Conservation (phyloP, 495 filamentous ascomycete species). For the Platismatia glauca region DNA sequence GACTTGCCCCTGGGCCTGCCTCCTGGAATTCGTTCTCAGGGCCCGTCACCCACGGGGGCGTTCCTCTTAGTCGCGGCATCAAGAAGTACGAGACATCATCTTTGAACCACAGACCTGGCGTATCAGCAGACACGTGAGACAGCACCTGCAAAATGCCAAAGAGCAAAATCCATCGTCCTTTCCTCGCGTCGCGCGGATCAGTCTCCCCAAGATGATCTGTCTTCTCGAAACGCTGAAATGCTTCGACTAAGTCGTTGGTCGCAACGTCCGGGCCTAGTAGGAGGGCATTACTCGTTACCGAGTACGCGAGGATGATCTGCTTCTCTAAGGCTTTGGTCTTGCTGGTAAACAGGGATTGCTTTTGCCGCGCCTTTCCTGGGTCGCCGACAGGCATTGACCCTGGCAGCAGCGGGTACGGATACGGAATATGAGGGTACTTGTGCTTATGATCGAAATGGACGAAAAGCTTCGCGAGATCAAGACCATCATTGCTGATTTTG, state of each 20-base stretch:
- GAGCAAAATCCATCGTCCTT: constrained; percentile 60
- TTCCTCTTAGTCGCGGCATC: constrained; percentile 42
- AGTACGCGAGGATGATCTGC: constrained; percentile 47
- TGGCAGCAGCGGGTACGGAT: constrained; percentile 51
- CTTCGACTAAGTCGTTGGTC: constrained; percentile 41
- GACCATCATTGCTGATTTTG: not conserved
- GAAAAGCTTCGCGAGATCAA: constrained; percentile 9
- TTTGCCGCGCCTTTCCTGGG: not conserved
- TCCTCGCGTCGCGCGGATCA: constrained; percentile 47
- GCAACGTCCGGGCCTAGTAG: constrained; percentile 39
- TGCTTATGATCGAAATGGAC: constrained; percentile 51
- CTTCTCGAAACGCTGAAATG: constrained; percentile 54
- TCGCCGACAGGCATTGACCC: constrained; percentile 6
- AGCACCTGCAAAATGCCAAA: constrained; percentile 61
- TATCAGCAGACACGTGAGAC: constrained; percentile 54
- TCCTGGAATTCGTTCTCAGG: constrained; percentile 27
- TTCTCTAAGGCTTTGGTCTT: constrained; percentile 32
- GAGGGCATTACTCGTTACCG: constrained; percentile 56
- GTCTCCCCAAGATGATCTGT: constrained; percentile 35
- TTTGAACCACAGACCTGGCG: constrained; percentile 45
- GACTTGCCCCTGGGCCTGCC: not conserved
- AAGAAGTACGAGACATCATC: constrained; percentile 54
- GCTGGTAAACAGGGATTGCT: constrained; percentile 23
- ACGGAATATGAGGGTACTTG: constrained; percentile 53
- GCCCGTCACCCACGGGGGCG: constrained; percentile 43